These are phyloP conservation scores for Solanum ahanhuiri DNA, from an alignment of 257 asterid genomes.

Conservation along the genomic window DNA sequence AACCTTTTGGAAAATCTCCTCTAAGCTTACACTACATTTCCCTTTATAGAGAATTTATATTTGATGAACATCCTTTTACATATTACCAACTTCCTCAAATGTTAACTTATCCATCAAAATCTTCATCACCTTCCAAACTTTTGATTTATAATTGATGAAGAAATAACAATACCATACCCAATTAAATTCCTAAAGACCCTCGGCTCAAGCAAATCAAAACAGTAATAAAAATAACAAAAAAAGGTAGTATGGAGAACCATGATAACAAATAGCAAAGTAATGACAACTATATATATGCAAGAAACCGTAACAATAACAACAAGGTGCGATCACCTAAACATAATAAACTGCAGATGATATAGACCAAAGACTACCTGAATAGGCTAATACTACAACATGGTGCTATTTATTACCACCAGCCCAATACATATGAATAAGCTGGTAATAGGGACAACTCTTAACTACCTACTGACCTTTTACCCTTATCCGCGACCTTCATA, in stretches of 20 bases:
- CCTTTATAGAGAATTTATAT: neutral
- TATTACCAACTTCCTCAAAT: neutral
- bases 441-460: neutral
- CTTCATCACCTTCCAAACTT: neutral
- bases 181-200: too few relatives aligned
- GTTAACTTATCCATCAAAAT: neutral
- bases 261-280: too few relatives aligned
- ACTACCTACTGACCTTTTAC: fast-evolving
- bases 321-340: too few relatives aligned
- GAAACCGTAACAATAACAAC: too few relatives aligned
- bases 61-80: neutral
- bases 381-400: neutral
- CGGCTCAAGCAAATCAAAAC: neutral
- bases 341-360: fast-evolving
- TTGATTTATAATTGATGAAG: neutral
- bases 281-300: too few relatives aligned
- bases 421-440: neutral
- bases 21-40: neutral
- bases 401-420: neutral
- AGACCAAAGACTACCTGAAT: too few relatives aligned
- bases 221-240: too few relatives aligned
- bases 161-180: neutral
- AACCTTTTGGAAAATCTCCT: neutral
- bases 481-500: too few relatives aligned
- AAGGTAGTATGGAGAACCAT: neutral